Evolutionary conservation across 768 basidiomycete species (phyloP).

Genomic region (Phanerodontia chrysosporium): DNA sequence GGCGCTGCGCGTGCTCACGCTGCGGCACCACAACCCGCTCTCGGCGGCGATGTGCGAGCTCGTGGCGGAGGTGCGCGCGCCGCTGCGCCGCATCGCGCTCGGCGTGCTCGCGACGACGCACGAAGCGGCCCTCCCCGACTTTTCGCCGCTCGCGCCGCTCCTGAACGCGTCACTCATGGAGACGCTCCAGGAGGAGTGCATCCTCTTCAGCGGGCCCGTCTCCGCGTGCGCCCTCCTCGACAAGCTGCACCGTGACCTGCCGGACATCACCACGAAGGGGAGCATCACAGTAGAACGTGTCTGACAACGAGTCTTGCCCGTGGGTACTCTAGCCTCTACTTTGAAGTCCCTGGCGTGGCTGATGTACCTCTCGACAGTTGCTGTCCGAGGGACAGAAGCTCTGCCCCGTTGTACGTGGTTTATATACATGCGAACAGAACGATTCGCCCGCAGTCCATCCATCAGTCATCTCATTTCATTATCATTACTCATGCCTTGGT

Average conservation of each 20-base stretch:
- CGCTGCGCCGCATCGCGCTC: neutral
- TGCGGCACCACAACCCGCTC: neutral
- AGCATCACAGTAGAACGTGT: neutral
- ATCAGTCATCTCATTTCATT: too few species aligned
- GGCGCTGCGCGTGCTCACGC: neutral
- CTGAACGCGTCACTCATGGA: neutral
- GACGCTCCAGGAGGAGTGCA: neutral
- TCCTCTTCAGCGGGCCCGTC: neutral
- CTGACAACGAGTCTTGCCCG: neutral
- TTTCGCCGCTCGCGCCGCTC: neutral
- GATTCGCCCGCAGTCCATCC: too few species aligned
- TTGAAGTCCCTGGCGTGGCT: neutral
- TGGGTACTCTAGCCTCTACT: neutral
- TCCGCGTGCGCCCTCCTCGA: neutral
- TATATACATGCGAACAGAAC: too few species aligned
- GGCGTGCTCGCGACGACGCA: neutral
- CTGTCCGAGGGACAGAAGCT: too few species aligned
- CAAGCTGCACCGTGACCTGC: neutral
- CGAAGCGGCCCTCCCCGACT: neutral
- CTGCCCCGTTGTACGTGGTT: too few species aligned
- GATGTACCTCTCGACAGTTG: neutral
- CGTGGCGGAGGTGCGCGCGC: neutral
- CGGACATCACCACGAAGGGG: neutral
- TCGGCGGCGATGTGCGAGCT: neutral
- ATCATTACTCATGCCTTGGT: too few species aligned